Evolutionary conservation across 495 filamentous ascomycete species (phyloP), one percentile per base, ranked within the genome.

Genomic region (Penicillium silybi): DNA sequence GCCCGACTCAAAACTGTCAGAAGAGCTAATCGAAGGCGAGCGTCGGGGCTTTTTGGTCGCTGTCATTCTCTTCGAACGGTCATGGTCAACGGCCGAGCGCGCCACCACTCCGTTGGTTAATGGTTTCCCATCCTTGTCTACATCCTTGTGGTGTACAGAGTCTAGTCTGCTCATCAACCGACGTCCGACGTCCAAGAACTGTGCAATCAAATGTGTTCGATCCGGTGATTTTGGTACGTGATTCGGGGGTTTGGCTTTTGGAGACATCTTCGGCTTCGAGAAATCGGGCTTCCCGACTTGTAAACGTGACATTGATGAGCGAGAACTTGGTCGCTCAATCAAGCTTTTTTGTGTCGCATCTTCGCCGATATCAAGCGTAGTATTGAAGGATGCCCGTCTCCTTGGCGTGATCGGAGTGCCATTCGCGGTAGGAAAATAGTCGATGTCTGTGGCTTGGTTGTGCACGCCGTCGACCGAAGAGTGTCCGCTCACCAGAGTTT

Each of bases 341-440:
- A 68, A 59, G 42, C 70, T 72, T 50, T 62, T 57, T 46, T 70
- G 69, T 1, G 69, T 80, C 17, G 53, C 66, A 53, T 80, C 76
- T 9, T 79, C 72, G n/a, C 70, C 75, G 35, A 75, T 71, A 60
- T 82, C 80, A 32, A 80, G 72, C 46, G 79, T 76, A 20, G 79
- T 79, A 50, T 74, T 80, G 50, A 83, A 81, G 1, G 80, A 83
- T 13, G 77, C 80, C 41, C 80, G 78, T 62, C 81, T 70, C 46
- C 62, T 65, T n/a, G 61, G 69, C 9, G 63, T 68, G 8, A 61
- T 62, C 25, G 65, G 61, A 22, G 56, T 59, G 20, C 55, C 63
- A 50, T 64, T 47, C 15, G 58, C 46, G 13, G 54, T 49, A 35
- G 61, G 56, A 20, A 48, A 44, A 38, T 54, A 44, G 39, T 58